A percentile compares a stretch with the other conserved stretches of the same genome.
Conservation (phyloP, 1,284 basidiomycete genomes). For the Vanrija humicola region DNA sequence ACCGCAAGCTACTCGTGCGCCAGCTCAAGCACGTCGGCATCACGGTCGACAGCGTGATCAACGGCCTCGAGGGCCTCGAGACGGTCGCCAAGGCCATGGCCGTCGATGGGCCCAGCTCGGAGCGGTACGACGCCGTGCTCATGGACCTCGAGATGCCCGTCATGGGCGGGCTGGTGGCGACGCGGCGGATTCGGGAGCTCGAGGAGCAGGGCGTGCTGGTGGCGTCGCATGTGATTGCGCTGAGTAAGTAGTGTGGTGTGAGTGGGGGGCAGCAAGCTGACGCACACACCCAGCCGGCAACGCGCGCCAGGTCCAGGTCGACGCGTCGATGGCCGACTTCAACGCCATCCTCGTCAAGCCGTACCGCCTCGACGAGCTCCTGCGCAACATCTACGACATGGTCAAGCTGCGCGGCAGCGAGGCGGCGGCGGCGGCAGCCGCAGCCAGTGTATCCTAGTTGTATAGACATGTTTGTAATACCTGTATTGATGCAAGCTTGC, state of each 20-base stretch:
- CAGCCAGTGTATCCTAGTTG: too few relatives aligned
- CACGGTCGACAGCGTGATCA: slow-evolving; percentile 35
- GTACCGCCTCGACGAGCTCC: slow-evolving; percentile 34
- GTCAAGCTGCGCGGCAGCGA: slow-evolving; percentile 10
- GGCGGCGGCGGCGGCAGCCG: too few relatives aligned
- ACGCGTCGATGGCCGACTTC: slow-evolving; percentile 29
- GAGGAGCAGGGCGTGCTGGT: slow-evolving; percentile 10
- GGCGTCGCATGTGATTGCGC: slow-evolving; percentile 8
- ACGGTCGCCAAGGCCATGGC: slow-evolving; percentile 1
- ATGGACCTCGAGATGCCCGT: slow-evolving; percentile 19
- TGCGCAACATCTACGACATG: slow-evolving; percentile 34
- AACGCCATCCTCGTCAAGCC: slow-evolving; percentile 41
- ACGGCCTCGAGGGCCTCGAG: slow-evolving; percentile 49
- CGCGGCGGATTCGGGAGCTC: slow-evolving; percentile 5
- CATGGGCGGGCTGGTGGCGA: slow-evolving; percentile 12
- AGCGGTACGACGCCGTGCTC: slow-evolving; percentile 12
- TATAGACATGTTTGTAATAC: too few relatives aligned
- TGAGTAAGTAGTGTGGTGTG: slow-evolving; percentile 4
- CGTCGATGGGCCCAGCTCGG: not conserved
- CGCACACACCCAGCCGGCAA: slow-evolving; percentile 14
- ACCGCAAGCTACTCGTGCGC: slow-evolving; percentile 24
- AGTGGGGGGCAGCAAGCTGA: too few relatives aligned
- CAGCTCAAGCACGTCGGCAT: slow-evolving; percentile 9
- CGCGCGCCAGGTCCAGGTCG: slow-evolving; percentile 16
- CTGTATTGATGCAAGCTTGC: too few relatives aligned